These are phyloP conservation scores for Mortierella hygrophila DNA, from an alignment of 192 early-diverging fungal species.

Conservation along the genomic window DNA sequence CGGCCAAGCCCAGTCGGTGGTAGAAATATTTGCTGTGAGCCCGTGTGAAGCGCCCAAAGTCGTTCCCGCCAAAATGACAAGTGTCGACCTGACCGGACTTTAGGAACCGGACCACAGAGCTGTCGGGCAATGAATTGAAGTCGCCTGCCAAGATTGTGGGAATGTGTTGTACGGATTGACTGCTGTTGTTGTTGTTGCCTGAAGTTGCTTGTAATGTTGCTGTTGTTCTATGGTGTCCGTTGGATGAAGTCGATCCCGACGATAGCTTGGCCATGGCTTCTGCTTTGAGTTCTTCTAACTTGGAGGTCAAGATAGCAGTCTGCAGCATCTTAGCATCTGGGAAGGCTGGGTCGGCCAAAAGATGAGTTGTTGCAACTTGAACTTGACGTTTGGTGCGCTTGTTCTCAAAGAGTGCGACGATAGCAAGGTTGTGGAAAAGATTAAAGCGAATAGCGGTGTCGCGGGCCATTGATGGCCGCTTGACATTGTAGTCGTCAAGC, in stretches of 20 bases:
- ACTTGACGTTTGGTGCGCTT: conserved; percentile 37
- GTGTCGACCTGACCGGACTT: conserved; percentile 45
- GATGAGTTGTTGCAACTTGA: conserved; percentile 50
- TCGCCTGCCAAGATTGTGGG: conserved; percentile 47
- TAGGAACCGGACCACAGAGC: conserved; percentile 43
- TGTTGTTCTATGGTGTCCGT: neutral
- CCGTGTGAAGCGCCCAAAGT: conserved; percentile 52
- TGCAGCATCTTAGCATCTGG: conserved; percentile 55
- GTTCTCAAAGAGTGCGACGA: conserved; percentile 48
- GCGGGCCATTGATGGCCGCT: conserved; percentile 45
- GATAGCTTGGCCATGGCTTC: conserved; percentile 7
- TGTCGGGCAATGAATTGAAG: conserved; percentile 51
- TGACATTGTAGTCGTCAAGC: conserved; percentile 38
- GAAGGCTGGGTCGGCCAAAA: conserved; percentile 46
- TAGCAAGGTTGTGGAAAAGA: conserved; percentile 48
- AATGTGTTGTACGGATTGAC: conserved; percentile 23
- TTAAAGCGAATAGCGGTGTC: conserved; percentile 55
- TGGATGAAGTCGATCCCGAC: neutral
- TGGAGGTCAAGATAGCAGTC: conserved; percentile 52
- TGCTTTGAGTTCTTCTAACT: conserved; percentile 42
- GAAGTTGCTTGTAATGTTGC: neutral
- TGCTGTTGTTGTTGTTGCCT: neutral
- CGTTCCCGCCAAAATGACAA: conserved; percentile 42
- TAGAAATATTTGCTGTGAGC: conserved; percentile 39
- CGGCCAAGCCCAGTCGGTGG: conserved; percentile 36